Base-by-base conservation (phyloP, 257 asterid species). In the Ilex asprella region DNA sequence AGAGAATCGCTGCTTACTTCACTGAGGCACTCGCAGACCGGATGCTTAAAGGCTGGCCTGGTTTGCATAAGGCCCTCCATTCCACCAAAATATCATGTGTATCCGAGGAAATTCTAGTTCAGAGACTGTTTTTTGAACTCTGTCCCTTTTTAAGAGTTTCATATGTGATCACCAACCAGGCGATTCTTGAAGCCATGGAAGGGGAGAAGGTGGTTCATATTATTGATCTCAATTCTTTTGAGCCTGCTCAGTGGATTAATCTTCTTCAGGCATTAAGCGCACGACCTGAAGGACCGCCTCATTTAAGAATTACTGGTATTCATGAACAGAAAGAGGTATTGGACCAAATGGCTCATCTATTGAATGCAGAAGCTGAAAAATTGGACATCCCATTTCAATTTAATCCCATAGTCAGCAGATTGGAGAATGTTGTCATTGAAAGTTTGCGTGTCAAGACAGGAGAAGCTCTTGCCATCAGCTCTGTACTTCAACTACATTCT, bases 161-260 rank as follows among this genome's bases (percentile, higher is more conserved):
- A 0, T 84, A 82, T 47, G 86, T 82, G 66, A 79, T 87, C 65
- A 82, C 93, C 3, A 87, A 87, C 55, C 86, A 87, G 49, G 88
- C 89, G 0, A 85, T 87, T 62, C 57, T 87, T 44, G 96, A 87
- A 60, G 84, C 96, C 0, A 82, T 87, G 94, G 91, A 85, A 69
- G 91, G 80, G 12, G 94, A 85, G 69, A 79, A 76, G 49, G 79
- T 87, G 32, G 86, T 87, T 16, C 91, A 87, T 70, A 80, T 87
- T 9, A 73, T 87, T 35, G 96, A 87, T 72, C 76, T 87, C 6
- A 63, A 79, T 60, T 70, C 78, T 1, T 79, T 71, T 43, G 91
- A 87, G 72, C 91, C 94, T 7, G 82, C 81, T 0, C 91, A 82
- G 65, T 87, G 94, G 95, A 55, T 81, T 43, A 68, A 75, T 2